phyloP scores from a whole-genome alignment of 2,329 filamentous ascomycete genomes.

The Hypoxylon rubiginosum region DNA sequence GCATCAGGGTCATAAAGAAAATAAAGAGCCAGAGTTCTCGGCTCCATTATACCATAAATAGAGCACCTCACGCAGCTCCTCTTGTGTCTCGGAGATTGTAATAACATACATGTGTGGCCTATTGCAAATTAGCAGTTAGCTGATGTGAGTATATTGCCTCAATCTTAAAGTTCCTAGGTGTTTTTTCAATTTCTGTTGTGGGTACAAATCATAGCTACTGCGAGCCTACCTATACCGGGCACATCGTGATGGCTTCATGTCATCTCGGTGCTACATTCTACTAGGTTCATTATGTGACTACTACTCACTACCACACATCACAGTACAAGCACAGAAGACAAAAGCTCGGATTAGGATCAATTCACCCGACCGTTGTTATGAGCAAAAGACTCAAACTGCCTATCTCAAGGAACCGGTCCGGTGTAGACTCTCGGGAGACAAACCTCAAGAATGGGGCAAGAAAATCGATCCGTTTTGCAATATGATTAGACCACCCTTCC shows the following conservation, averaged over 20 bases:
- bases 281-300: background rate
- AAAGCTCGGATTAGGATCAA: conserved; percentile 3
- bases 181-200: background rate
- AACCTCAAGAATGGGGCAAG: conserved; percentile 40
- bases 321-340: background rate
- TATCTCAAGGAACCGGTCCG: conserved; percentile 41
- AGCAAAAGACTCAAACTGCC: conserved; percentile 45
- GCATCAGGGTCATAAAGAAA: conserved; percentile 17
- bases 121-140: background rate
- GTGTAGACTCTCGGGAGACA: conserved; percentile 17
- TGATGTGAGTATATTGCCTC: background rate
- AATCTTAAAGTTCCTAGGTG: background rate
- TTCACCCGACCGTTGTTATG: conserved; percentile 36
- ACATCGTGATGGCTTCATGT: background rate
- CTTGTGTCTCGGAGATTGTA: conserved; percentile 2
- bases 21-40: background rate
- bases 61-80: conserved; percentile 3
- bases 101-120: background rate
- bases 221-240: background rate
- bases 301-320: background rate
- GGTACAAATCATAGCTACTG: background rate
- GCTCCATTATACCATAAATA: conserved; percentile 26
- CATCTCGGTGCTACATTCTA: background rate
- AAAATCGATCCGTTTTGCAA: conserved; percentile 37
- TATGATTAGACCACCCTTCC: conserved; percentile 33